phyloP scores from a whole-genome alignment of 2,329 filamentous ascomycete genomes.

The Fusarium sp. region DNA sequence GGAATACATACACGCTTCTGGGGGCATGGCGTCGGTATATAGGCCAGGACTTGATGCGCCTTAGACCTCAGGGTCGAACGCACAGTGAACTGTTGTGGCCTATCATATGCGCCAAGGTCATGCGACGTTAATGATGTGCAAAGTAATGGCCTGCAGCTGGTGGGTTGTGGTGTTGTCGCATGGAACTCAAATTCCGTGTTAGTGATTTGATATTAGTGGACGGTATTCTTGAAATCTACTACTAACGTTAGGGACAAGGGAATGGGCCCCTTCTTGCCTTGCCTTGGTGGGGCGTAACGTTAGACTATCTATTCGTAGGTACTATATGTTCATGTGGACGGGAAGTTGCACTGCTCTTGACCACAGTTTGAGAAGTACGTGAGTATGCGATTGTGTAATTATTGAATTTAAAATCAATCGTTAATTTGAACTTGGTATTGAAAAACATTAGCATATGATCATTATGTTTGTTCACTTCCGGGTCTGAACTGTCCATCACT shows the following conservation, averaged over 20 bases:
- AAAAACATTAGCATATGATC: no score
- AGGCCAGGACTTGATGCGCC: constrained; percentile 38
- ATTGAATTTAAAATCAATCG: no score
- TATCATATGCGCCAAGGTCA: constrained; percentile 9
- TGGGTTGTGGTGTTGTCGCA: constrained; percentile 30
- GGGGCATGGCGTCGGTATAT: constrained; percentile 48
- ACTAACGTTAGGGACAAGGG: constrained; percentile 8
- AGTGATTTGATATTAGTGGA: constrained; percentile 40
- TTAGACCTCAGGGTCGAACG: constrained; percentile 25
- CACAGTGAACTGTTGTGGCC: constrained; percentile 8
- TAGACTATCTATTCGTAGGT: no score
- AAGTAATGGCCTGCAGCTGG: constrained; percentile 21
- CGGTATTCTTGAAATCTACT: neutral
- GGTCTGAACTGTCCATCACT: no score
- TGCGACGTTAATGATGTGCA: constrained; percentile 29
- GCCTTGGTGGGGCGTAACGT: neutral
- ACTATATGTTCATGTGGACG: neutral
- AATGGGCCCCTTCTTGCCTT: constrained; percentile 1
- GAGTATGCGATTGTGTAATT: no score
- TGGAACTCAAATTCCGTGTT: constrained; percentile 36
- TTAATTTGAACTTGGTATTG: no score
- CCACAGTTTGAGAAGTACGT: no score
- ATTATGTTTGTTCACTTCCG: no score
- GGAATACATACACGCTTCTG: constrained; percentile 47
- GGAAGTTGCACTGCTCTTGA: no score